phyloP scores from a whole-genome alignment of 129 eudicot genomes.

The Escallonia herrerae region DNA sequence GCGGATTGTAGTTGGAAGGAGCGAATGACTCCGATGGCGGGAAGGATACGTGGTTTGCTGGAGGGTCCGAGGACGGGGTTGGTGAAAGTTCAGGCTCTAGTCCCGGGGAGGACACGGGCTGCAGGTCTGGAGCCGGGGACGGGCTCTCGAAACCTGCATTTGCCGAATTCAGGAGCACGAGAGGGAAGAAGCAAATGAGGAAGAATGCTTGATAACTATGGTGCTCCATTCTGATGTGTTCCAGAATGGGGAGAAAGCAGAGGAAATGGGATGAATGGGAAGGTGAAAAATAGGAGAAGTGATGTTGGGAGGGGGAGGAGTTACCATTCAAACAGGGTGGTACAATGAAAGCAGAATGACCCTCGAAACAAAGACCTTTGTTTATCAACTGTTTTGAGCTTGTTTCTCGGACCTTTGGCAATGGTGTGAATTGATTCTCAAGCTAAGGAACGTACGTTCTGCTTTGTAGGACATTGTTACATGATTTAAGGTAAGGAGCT shows the following conservation, averaged over 20 bases:
- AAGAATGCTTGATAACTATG: neutral
- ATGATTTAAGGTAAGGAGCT: too few species aligned
- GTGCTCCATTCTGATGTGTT: constrained; percentile 7
- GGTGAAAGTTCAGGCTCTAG: neutral
- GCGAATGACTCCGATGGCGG: too few species aligned
- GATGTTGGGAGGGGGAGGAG: neutral
- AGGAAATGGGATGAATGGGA: too few species aligned
- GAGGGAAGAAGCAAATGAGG: neutral
- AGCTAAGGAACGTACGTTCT: too few species aligned
- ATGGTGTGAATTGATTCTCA: neutral
- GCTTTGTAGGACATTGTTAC: too few species aligned
- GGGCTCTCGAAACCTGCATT: neutral
- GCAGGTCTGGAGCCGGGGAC: neutral
- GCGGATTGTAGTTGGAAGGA: too few species aligned
- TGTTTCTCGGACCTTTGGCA: constrained; percentile 19
- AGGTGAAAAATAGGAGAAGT: neutral
- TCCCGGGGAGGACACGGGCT: constrained; percentile 1
- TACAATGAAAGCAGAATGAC: constrained; percentile 10
- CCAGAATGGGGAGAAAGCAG: neutral
- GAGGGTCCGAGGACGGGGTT: constrained; percentile 1
- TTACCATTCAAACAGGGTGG: constrained; percentile 3
- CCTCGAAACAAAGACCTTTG: neutral
- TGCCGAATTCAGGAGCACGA: constrained; percentile 17
- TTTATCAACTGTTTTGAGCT: constrained; percentile 11
- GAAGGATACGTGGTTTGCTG: neutral